Evolutionary conservation across 345 rosid species (phyloP), one percentile per base, ranked within the genome.

Genomic region (Bretschneidera sinensis): DNA sequence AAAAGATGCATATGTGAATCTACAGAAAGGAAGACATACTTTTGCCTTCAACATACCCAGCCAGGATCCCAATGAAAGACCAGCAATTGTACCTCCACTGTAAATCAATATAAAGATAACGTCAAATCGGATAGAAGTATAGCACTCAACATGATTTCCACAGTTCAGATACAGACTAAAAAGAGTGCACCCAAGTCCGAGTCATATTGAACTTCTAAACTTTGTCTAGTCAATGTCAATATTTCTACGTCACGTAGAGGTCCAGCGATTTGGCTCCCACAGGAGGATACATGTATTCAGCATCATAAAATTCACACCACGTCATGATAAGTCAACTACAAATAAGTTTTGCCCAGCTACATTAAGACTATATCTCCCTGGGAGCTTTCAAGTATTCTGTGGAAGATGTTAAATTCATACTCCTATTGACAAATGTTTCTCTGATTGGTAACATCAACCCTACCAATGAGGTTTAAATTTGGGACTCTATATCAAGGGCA

Each of bases 11-110:
- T 45, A 49, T 21, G 18, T 31, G 17, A 70, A 59, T 35, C 49
- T n/a, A 24, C 9, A 47, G 21, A 54, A 24, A 51, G 18, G 62
- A 64, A 48, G 31, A 23, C 75, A 61, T 61, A 92, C 98, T 79
- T 87, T 89, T 61, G 91, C 88, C 82, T 92, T 87, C 73, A 87
- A 71, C 11, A 78, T 53, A 74, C 96, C 86, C 64, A 89, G 71
- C 78, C 71, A 75, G 6, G 97, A 87, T 50, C 96, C 98, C 65
- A 92, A 61, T 48, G 96, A 77, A 28, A 92, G 79, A 57, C 98
- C 98, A 58, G 97, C 97, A 78, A 84, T 69, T 28, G 98, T 85
- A 54, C 88, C 96, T 64, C 98, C 97, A 67, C 98, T 89, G 63
- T 11, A 73, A 64, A 60, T 64, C 48, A 75, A 60, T 19, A 43